A percentile compares a stretch with the other conserved stretches of the same genome.
Evolutionary conservation across 805 yeast genomes (phyloP).

Genomic region (Lachancea quebecensis): DNA sequence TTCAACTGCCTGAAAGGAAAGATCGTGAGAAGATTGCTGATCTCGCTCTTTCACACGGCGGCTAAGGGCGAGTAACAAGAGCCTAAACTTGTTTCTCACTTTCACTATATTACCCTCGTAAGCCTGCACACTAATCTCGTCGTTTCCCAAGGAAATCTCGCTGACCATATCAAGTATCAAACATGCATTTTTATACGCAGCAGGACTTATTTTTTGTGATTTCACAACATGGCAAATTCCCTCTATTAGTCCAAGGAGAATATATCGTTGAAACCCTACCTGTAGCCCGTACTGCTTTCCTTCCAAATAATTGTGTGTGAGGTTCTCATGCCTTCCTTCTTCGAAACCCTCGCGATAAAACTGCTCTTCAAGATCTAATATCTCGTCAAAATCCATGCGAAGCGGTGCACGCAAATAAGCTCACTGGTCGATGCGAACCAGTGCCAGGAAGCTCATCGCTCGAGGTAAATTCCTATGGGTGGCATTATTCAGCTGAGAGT

Average conservation of each 20-base stretch:
- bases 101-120: slow-evolving; percentile 46
- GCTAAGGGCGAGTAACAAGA: slow-evolving; percentile 36
- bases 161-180: slow-evolving; percentile 24
- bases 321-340: slow-evolving; percentile 63
- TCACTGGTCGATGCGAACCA: not conserved
- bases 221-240: slow-evolving; percentile 43
- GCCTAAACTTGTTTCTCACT: slow-evolving; percentile 56
- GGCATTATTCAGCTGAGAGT: too few species aligned
- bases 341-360: slow-evolving; percentile 61
- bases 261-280: slow-evolving; percentile 64
- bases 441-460: too few species aligned
- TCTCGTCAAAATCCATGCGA: slow-evolving; percentile 41
- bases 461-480: too few species aligned
- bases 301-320: slow-evolving; percentile 53
- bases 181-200: slow-evolving; percentile 19
- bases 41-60: slow-evolving; percentile 9
- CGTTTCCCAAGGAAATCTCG: slow-evolving; percentile 38
- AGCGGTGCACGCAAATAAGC: not conserved
- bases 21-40: slow-evolving; percentile 14
- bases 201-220: slow-evolving; percentile 11
- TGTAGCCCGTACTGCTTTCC: slow-evolving; percentile 83
- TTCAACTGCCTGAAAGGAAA: slow-evolving; percentile 33
- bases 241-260: slow-evolving; percentile 61
- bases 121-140: slow-evolving; percentile 47
- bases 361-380: slow-evolving; percentile 50